Evolutionary conservation across 73 alveolate genomes (phyloP).

Genomic region (Loxodes magnus): DNA sequence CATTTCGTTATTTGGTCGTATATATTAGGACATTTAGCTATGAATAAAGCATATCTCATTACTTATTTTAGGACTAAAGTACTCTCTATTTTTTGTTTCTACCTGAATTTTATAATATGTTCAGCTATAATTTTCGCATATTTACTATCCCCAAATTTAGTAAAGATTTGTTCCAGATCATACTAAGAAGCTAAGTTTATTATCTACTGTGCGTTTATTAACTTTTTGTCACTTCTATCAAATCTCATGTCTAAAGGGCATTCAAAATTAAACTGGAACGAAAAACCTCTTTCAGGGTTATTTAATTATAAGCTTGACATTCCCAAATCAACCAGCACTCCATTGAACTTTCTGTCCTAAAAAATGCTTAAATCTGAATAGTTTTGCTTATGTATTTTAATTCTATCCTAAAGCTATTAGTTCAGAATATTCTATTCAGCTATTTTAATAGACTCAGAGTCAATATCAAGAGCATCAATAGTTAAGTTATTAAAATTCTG

Average conservation of each 20-base stretch:
- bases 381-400: neutral
- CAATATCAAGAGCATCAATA: neutral
- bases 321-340: neutral
- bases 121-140: conserved; percentile 1
- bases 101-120: neutral
- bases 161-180: conserved; percentile 4
- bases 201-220: neutral
- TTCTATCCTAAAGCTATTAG: conserved; percentile 2
- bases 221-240: neutral
- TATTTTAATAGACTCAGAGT: neutral
- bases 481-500: neutral
- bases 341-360: conserved; percentile 1
- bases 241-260: conserved; percentile 12
- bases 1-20: conserved; percentile 8
- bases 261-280: neutral
- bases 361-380: too few species aligned
- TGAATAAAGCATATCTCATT: conserved; percentile 3
- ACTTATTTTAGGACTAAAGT: neutral
- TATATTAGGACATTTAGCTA: neutral
- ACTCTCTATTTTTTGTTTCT: neutral
- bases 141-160: conserved; percentile 1
- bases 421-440: neutral
- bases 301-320: neutral
- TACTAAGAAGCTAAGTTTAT: conserved; percentile 3
- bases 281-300: conserved; percentile 10